Conservation (phyloP, 495 filamentous ascomycete species). For the Tuber indicum region DNA sequence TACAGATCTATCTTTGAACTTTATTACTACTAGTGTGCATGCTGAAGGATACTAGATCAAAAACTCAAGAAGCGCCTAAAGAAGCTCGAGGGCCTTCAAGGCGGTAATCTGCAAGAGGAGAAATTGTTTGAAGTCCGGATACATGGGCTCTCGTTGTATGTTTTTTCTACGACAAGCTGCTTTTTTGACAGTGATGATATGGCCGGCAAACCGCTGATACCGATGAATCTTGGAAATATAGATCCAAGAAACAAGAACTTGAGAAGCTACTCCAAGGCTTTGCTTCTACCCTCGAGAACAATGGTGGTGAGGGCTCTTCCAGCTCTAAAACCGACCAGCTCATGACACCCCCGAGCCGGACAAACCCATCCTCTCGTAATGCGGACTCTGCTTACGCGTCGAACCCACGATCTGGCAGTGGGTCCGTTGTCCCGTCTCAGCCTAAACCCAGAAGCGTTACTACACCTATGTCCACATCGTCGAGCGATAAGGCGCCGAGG, state of each 20-base stretch:
- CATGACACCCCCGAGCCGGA: constrained; percentile 43
- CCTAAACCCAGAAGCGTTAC: constrained; percentile 27
- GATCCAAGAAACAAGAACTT: constrained; percentile 62
- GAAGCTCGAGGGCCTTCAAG: constrained; percentile 59
- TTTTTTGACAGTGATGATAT: constrained; percentile 20
- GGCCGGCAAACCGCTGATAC: constrained; percentile 9
- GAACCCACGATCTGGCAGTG: constrained; percentile 49
- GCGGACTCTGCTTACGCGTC: constrained; percentile 71
- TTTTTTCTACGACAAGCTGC: constrained; percentile 16
- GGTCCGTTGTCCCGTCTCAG: constrained; percentile 28
- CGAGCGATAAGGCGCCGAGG: constrained; percentile 30
- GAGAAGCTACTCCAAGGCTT: constrained; percentile 65
- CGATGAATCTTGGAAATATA: constrained; percentile 12
- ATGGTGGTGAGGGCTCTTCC: constrained; percentile 43
- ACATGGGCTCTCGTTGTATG: constrained; percentile 54
- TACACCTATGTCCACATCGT: constrained; percentile 22
- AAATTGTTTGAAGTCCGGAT: constrained; percentile 72
- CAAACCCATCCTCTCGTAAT: constrained; percentile 27
- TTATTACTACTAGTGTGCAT: neutral
- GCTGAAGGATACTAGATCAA: constrained; percentile 43
- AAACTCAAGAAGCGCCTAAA: constrained; percentile 62
- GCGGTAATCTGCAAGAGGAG: constrained; percentile 55
- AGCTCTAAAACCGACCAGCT: constrained; percentile 46
- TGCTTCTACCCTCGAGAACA: constrained; percentile 50
- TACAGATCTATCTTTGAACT: constrained; percentile 29